These are phyloP conservation scores for Eustoma russellianum DNA, from an alignment of 257 asterid species.

Conservation along the genomic window DNA sequence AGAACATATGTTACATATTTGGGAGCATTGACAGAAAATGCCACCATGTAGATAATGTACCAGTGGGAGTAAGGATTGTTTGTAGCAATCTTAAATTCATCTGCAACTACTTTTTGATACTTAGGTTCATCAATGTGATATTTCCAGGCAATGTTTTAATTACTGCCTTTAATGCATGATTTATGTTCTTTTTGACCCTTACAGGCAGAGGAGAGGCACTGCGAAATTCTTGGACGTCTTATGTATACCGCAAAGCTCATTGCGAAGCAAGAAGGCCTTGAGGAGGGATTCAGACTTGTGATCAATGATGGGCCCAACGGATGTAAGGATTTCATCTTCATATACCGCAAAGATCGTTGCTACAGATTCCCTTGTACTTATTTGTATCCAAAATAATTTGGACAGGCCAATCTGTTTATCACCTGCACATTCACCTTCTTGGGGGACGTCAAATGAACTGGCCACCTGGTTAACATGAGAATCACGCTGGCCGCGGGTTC, in stretches of 20 bases:
- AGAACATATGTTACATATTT: no score
- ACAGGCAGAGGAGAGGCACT: constrained; percentile 83
- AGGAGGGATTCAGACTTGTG: constrained; percentile 74
- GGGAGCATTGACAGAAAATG: no score
- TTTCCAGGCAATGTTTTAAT: no score
- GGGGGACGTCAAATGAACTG: constrained; percentile 98
- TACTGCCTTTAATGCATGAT: background rate
- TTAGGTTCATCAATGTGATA: background rate
- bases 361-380: no score
- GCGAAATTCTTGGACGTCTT: constrained; percentile 73
- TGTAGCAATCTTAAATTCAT: no score
- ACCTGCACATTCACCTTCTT: constrained; percentile 80
- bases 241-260: constrained; percentile 73
- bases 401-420: constrained; percentile 88
- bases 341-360: no score
- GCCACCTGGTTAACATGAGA: constrained; percentile 70
- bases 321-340: constrained; percentile 29
- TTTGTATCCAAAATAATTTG: no score
- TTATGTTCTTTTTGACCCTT: background rate
- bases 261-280: constrained; percentile 88
- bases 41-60: no score
- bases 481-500: background rate
- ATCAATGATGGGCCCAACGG: constrained; percentile 84
- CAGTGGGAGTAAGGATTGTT: no score
- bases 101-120: no score